phyloP scores from a whole-genome alignment of 345 rosid genomes.

The Syzygium jambos region DNA sequence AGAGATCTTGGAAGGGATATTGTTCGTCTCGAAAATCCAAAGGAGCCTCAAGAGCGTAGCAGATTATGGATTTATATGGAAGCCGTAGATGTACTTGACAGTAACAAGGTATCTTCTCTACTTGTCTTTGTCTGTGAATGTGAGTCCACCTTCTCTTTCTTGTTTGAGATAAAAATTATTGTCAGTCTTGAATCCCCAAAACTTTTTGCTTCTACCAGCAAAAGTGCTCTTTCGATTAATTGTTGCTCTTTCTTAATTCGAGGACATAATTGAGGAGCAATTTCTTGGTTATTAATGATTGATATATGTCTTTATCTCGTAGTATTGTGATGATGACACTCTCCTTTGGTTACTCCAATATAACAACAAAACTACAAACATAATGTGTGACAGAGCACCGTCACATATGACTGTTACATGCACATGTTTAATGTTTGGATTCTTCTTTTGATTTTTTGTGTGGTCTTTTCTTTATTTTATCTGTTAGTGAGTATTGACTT shows the following conservation, averaged over 20 bases:
- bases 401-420: background rate
- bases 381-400: background rate
- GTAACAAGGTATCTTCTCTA: background rate
- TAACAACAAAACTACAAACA: background rate
- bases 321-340: background rate
- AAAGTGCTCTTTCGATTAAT: background rate
- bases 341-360: background rate
- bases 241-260: background rate
- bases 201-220: background rate
- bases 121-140: background rate
- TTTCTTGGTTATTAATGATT: background rate
- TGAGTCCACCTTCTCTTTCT: background rate
- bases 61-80: background rate
- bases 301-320: background rate
- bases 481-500: too few species aligned
- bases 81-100: background rate
- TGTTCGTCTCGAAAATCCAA: background rate
- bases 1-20: background rate
- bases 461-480: too few species aligned
- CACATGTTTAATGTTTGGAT: background rate
- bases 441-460: too few species aligned
- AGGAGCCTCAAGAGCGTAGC: background rate
- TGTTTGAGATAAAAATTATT: too few species aligned
- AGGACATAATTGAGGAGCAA: background rate
- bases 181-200: too few species aligned